These are phyloP conservation scores for Talaromyces trachyspermus DNA, from an alignment of 495 filamentous ascomycete species.

Conservation along the genomic window DNA sequence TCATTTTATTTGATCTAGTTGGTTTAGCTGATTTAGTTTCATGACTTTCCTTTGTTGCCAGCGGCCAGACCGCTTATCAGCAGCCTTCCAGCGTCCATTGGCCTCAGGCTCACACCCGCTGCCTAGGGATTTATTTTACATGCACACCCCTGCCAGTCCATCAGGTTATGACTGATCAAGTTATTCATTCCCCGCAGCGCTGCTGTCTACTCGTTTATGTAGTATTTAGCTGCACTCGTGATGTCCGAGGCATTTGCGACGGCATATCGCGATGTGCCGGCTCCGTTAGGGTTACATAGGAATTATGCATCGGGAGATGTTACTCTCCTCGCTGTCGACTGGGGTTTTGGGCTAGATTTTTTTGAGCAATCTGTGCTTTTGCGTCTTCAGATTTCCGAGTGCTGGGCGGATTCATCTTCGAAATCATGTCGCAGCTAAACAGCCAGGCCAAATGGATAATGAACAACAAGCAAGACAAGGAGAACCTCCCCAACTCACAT, in stretches of 20 bases:
- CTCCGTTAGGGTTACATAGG: background rate
- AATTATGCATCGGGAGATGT: no score
- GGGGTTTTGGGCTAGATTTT: no score
- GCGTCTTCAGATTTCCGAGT: no score
- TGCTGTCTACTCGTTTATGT: background rate
- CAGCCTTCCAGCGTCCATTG: slow-evolving; percentile 6
- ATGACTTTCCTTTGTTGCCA: background rate
- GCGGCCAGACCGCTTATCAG: slow-evolving; percentile 1
- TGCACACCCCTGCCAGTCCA: slow-evolving; percentile 1
- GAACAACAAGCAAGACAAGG: slow-evolving; percentile 2
- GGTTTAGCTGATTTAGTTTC: background rate
- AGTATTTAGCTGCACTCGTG: background rate
- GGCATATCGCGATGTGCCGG: background rate
- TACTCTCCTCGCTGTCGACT: no score
- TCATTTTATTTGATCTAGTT: background rate
- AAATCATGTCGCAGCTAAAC: slow-evolving; percentile 1
- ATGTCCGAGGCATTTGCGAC: background rate
- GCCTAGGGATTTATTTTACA: no score
- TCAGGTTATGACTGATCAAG: background rate
- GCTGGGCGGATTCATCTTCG: background rate
- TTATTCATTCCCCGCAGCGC: background rate
- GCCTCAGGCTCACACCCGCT: background rate
- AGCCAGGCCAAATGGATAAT: slow-evolving; percentile 4
- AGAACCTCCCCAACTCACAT: background rate
- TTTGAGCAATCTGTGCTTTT: no score